Percentiles rank a stretch among this genome's conserved stretches.
These are phyloP conservation scores for Fusarium sublunatum DNA, from an alignment of 2,329 filamentous ascomycete genomes.

Conservation along the genomic window DNA sequence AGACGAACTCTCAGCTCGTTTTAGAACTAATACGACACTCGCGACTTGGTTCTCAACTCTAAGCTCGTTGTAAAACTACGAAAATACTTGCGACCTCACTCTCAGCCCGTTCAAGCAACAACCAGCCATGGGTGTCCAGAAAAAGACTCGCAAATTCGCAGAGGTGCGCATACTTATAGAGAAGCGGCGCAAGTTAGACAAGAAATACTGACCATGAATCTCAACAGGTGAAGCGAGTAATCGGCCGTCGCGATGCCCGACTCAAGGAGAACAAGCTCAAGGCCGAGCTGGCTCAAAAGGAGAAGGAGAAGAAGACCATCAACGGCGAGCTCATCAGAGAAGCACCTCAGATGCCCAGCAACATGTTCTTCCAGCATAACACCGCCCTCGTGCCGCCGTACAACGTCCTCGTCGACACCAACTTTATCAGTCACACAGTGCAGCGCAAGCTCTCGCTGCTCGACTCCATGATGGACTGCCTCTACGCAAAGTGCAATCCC, in stretches of 20 bases:
- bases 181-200: conserved; percentile 39
- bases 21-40: no score
- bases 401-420: conserved; percentile 75
- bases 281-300: conserved; percentile 67
- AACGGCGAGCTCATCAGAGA: conserved; percentile 76
- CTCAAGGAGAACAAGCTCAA: conserved; percentile 84
- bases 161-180: conserved; percentile 58
- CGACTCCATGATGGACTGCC: conserved; percentile 90
- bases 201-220: conserved; percentile 28
- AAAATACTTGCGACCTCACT: background rate
- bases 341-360: conserved; percentile 83
- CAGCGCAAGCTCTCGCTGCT: conserved; percentile 90
- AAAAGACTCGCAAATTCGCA: conserved; percentile 93
- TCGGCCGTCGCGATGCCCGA: conserved; percentile 82
- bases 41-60: no score
- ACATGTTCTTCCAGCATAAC: conserved; percentile 91
- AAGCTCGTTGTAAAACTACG: background rate
- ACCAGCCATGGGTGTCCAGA: conserved; percentile 81
- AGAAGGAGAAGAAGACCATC: conserved; percentile 68
- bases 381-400: conserved; percentile 87
- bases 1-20: background rate
- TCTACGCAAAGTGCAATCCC: conserved; percentile 91
- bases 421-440: conserved; percentile 91
- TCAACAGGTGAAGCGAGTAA: conserved; percentile 78
- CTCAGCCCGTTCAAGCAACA: background rate